Evolutionary conservation across 768 basidiomycete genomes (phyloP).

Genomic region (Brasilioporus rufonigricans): DNA sequence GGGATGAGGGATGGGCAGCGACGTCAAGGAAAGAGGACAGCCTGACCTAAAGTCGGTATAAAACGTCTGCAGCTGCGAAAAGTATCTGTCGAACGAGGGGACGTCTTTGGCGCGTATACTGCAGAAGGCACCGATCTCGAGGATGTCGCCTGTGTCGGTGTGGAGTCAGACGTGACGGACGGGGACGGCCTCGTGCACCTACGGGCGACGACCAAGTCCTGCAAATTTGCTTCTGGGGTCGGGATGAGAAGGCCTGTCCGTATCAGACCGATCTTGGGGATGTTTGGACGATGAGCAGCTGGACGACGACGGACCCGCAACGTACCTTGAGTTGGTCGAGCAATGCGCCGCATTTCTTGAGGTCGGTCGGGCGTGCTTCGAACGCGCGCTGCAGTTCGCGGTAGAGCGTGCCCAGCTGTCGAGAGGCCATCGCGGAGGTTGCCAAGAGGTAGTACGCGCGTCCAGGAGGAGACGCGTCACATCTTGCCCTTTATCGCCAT

Average conservation of each 20-base stretch:
- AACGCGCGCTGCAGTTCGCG: slow-evolving; percentile 68
- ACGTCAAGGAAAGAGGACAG: slow-evolving; percentile 2
- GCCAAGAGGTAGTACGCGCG: slow-evolving; percentile 28
- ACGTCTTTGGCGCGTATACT: slow-evolving; percentile 87
- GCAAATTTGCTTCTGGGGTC: slow-evolving; percentile 55
- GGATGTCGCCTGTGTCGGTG: slow-evolving; percentile 70
- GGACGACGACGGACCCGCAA: background rate
- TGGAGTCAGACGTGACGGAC: background rate
- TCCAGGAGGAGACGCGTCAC: slow-evolving; percentile 50
- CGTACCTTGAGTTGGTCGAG: slow-evolving; percentile 75
- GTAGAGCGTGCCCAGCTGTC: slow-evolving; percentile 59
- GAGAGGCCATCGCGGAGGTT: slow-evolving; percentile 42
- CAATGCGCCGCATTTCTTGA: slow-evolving; percentile 60
- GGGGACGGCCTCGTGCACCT: slow-evolving; percentile 28
- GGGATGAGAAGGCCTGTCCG: slow-evolving; percentile 77
- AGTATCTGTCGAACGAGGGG: slow-evolving; percentile 93
- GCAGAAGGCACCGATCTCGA: slow-evolving; percentile 94
- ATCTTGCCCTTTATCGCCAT: slow-evolving; percentile 33
- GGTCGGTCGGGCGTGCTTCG: slow-evolving; percentile 59
- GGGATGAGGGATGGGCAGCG: slow-evolving; percentile 1
- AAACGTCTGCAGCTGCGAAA: slow-evolving; percentile 86
- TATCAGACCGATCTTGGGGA: slow-evolving; percentile 66
- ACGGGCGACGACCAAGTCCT: slow-evolving; percentile 77
- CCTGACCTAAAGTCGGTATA: slow-evolving; percentile 81
- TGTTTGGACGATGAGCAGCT: background rate